A percentile compares a stretch with the other conserved stretches of the same genome.
These are phyloP conservation scores for Cordyceps pruinosa DNA, from an alignment of 2,329 filamentous ascomycete species.

Conservation along the genomic window DNA sequence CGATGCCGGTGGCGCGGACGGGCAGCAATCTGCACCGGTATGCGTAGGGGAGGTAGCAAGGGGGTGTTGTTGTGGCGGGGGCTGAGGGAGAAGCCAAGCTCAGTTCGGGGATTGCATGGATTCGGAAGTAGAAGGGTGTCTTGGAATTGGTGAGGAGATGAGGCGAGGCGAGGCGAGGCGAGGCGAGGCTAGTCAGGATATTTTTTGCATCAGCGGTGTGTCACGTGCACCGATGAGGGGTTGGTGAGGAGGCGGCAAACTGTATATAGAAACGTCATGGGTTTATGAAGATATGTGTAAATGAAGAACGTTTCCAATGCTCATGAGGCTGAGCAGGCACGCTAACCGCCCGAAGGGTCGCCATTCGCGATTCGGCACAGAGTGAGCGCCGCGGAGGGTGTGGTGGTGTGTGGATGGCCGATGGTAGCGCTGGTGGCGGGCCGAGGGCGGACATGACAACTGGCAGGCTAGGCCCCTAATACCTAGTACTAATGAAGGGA, in stretches of 20 bases:
- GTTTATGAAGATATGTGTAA: not conserved
- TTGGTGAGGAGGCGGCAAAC: not conserved
- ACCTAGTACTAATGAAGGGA: not conserved
- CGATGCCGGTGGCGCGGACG: not conserved
- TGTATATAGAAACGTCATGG: not conserved
- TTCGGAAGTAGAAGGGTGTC: not conserved
- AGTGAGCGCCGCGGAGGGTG: not conserved
- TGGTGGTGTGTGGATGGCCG: not conserved
- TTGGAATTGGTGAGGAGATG: not conserved
- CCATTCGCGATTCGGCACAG: not conserved
- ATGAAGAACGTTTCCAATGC: not conserved
- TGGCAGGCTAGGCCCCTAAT: too few species aligned
- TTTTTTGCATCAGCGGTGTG: not conserved
- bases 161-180: not conserved
- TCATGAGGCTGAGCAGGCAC: not conserved
- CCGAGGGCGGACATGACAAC: too few species aligned
- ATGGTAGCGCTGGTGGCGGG: not conserved
- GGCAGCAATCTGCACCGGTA: conserved; percentile 10
- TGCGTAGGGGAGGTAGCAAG: not conserved
- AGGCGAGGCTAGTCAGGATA: not conserved
- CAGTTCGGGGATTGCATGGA: not conserved
- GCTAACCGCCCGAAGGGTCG: not conserved
- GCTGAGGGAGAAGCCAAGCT: not conserved
- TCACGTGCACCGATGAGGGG: not conserved
- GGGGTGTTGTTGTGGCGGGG: not conserved